Conservation (phyloP, 1,284 basidiomycete genomes). For the Rhodotorula sp. region DNA sequence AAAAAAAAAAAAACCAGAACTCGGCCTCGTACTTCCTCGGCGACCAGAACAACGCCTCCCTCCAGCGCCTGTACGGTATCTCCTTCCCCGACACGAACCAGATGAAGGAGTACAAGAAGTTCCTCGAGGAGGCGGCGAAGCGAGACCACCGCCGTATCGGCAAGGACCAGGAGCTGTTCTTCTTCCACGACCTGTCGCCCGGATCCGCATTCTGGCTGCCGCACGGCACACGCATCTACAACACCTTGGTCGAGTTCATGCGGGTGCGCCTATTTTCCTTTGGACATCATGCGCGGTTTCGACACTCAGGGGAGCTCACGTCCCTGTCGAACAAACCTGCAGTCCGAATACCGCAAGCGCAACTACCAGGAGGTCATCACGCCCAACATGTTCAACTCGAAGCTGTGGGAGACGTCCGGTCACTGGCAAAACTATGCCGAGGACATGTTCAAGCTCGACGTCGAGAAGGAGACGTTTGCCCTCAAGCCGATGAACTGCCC, state of each 20-base stretch:
- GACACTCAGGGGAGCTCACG: neutral
- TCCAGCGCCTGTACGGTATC: constrained; percentile 97
- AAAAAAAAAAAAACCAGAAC: too few species aligned
- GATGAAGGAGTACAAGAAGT: constrained; percentile 90
- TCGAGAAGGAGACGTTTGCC: constrained; percentile 93
- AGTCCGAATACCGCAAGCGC: constrained; percentile 73
- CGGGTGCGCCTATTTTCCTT: constrained; percentile 58
- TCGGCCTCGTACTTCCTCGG: constrained; percentile 99
- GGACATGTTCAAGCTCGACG: constrained; percentile 89
- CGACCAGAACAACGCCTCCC: constrained; percentile 86
- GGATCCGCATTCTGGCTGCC: constrained; percentile 97
- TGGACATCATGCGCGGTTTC: neutral
- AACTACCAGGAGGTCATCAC: constrained; percentile 93
- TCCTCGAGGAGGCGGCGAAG: constrained; percentile 93
- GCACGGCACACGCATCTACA: constrained; percentile 96
- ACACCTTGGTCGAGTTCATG: constrained; percentile 86
- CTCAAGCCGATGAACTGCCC: constrained; percentile 99
- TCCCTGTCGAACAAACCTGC: neutral
- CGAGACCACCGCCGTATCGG: constrained; percentile 96
- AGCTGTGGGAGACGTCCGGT: constrained; percentile 97
- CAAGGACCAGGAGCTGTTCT: constrained; percentile 96
- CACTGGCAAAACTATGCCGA: constrained; percentile 98
- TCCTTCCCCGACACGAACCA: constrained; percentile 99
- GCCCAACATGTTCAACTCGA: constrained; percentile 95
- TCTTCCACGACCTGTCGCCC: constrained; percentile 95